phyloP scores from a whole-genome alignment of 345 rosid genomes.

The Odontarrhena argentea region DNA sequence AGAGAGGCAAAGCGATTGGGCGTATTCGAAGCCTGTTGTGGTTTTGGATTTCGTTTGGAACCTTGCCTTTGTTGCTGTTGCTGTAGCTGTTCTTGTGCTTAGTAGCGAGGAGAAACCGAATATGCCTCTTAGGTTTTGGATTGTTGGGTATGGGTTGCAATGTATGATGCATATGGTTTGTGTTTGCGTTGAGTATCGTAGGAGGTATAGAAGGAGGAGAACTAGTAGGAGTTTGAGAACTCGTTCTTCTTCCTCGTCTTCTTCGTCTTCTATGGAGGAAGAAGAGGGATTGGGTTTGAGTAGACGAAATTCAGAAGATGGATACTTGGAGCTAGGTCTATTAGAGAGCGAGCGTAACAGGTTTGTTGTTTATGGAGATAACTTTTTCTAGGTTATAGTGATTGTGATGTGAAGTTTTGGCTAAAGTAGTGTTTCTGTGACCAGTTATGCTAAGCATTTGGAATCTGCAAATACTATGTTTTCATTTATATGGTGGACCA shows the following conservation, averaged over 20 bases:
- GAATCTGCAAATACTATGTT: conserved; percentile 97
- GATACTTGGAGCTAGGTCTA: conserved; percentile 59
- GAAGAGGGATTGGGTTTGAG: conserved; percentile 51
- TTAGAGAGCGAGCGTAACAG: conserved; percentile 59
- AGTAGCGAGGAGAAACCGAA: conserved; percentile 65
- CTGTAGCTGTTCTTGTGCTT: conserved; percentile 54
- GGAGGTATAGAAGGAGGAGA: conserved; percentile 53
- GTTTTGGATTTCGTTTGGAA: conserved; percentile 85
- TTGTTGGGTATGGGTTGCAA: conserved; percentile 77
- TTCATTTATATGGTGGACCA: conserved; percentile 97
- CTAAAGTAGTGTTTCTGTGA: conserved; percentile 24
- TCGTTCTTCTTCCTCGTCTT: conserved; percentile 37
- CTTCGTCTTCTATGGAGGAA: conserved; percentile 37
- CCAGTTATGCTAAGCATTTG: conserved; percentile 73
- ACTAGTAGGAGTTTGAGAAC: conserved; percentile 32
- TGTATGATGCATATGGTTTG: conserved; percentile 85
- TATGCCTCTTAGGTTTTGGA: conserved; percentile 84
- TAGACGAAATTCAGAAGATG: conserved; percentile 46
- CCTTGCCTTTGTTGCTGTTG: conserved; percentile 79
- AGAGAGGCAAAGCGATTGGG: conserved; percentile 99
- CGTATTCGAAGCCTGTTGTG: conserved; percentile 92
- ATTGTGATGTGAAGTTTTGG: conserved; percentile 20
- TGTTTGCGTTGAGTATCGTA: conserved; percentile 73
- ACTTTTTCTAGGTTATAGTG: conserved; percentile 5
- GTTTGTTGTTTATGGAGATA: conserved; percentile 42